Evolutionary conservation across 352 stramenopile genomes (phyloP).

Genomic region (Plasmopara viticola): DNA sequence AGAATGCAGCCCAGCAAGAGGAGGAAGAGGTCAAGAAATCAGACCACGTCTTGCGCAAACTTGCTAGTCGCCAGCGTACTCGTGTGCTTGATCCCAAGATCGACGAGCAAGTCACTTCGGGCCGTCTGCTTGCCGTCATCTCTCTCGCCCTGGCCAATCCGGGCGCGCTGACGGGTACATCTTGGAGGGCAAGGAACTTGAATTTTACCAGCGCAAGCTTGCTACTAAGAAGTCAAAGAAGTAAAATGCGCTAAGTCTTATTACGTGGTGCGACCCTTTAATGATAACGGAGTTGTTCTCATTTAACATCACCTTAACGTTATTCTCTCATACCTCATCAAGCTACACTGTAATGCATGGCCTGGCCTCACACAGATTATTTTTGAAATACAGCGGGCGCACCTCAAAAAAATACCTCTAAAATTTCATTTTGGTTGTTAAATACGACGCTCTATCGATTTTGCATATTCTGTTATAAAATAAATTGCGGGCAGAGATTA

Average conservation of each 20-base stretch:
- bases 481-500: no score
- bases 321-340: no score
- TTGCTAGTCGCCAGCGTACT: conserved; percentile 89
- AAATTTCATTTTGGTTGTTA: no score
- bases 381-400: no score
- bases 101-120: conserved; percentile 95
- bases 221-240: conserved; percentile 99
- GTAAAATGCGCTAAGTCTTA: conserved; percentile 44
- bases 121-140: conserved; percentile 96
- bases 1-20: conserved; percentile 72
- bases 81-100: conserved; percentile 91
- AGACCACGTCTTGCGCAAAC: conserved; percentile 90
- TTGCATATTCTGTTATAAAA: no score
- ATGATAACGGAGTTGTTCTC: conserved; percentile 49
- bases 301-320: conserved; percentile 1
- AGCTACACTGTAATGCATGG: no score
- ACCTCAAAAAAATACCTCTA: no score
- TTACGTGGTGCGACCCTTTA: conserved; percentile 8
- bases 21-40: conserved; percentile 91
- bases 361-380: no score
- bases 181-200: conserved; percentile 98
- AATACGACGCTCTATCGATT: no score
- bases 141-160: conserved; percentile 97
- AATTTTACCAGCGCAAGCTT: conserved; percentile 99
- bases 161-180: conserved; percentile 98